Evolutionary conservation across 2,329 filamentous ascomycete species (phyloP).

Genomic region (Lecanicillium sp.): DNA sequence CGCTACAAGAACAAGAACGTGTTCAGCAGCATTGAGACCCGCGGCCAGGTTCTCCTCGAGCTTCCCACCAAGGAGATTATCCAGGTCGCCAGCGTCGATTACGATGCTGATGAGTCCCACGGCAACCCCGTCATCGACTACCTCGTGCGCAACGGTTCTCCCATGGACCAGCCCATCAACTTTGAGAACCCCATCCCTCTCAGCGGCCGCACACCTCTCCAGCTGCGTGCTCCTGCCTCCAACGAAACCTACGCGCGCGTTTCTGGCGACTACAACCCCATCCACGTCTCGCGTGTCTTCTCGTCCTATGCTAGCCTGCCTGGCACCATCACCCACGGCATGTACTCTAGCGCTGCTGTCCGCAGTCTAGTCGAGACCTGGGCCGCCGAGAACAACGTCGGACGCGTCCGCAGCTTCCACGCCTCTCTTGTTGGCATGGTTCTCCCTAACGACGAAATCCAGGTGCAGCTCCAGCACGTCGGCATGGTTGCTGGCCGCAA

Average conservation of each 20-base stretch:
- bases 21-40: slow-evolving; percentile 86
- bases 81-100: slow-evolving; percentile 94
- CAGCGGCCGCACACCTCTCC: slow-evolving; percentile 82
- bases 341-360: slow-evolving; percentile 97
- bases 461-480: slow-evolving; percentile 91
- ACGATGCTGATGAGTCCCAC: slow-evolving; percentile 83
- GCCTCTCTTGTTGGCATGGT: slow-evolving; percentile 98
- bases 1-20: slow-evolving; percentile 93
- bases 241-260: slow-evolving; percentile 98
- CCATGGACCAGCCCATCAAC: slow-evolving; percentile 91
- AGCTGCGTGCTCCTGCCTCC: slow-evolving; percentile 83
- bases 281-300: slow-evolving; percentile 96
- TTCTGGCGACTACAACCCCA: slow-evolving; percentile 97
- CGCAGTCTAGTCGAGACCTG: slow-evolving; percentile 95
- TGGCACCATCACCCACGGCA: slow-evolving; percentile 96
- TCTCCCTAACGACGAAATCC: slow-evolving; percentile 87
- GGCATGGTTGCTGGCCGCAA: slow-evolving; percentile 98
- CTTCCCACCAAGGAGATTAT: slow-evolving; percentile 95
- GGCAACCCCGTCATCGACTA: slow-evolving; percentile 98
- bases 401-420: slow-evolving; percentile 94
- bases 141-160: slow-evolving; percentile 81
- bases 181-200: slow-evolving; percentile 97
- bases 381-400: slow-evolving; percentile 98
- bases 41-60: slow-evolving; percentile 88
- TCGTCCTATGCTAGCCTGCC: slow-evolving; percentile 91